phyloP scores from a whole-genome alignment of 1,139 yeast species.

The Kurtzmaniella quercitrusa region DNA sequence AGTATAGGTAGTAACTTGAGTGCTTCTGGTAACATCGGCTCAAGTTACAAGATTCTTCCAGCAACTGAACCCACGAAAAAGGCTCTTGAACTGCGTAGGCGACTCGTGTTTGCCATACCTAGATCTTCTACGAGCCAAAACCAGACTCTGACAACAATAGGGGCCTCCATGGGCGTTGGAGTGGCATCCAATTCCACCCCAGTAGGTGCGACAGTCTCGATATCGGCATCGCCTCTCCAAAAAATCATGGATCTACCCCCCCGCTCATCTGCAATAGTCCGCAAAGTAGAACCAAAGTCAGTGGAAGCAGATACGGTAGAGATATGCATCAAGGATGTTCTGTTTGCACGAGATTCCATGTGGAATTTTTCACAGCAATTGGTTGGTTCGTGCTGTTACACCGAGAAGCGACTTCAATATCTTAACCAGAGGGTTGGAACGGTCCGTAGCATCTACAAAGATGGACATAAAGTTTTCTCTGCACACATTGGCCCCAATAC shows the following conservation, averaged over 20 bases:
- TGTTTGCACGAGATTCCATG: conserved; percentile 88
- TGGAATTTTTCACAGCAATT: conserved; percentile 74
- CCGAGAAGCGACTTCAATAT: conserved; percentile 61
- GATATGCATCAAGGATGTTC: conserved; percentile 73
- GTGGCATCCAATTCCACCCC: conserved; percentile 14
- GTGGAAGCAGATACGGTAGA: conserved; percentile 82
- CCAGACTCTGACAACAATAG: not conserved
- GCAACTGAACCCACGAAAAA: not conserved
- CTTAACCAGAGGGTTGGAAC: conserved; percentile 56
- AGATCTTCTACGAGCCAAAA: not conserved
- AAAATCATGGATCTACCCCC: conserved; percentile 61
- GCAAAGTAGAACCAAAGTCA: conserved; percentile 29
- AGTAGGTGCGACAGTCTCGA: conserved; percentile 35
- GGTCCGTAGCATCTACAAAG: conserved; percentile 63
- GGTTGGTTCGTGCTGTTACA: conserved; percentile 60
- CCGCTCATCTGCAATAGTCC: conserved; percentile 56
- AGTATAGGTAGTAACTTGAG: not conserved
- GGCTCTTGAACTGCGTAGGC: not conserved
- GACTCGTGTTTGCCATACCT: not conserved
- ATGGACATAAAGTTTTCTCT: conserved; percentile 63
- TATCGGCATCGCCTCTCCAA: conserved; percentile 62
- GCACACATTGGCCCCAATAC: conserved; percentile 71
- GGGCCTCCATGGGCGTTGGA: conserved; percentile 4
- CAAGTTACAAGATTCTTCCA: not conserved
- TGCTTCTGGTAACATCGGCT: not conserved